A percentile compares a stretch with the other conserved stretches of the same genome.
These are phyloP conservation scores for Phytopythium ostracodes DNA, from an alignment of 352 stramenopile species.

Conservation along the genomic window DNA sequence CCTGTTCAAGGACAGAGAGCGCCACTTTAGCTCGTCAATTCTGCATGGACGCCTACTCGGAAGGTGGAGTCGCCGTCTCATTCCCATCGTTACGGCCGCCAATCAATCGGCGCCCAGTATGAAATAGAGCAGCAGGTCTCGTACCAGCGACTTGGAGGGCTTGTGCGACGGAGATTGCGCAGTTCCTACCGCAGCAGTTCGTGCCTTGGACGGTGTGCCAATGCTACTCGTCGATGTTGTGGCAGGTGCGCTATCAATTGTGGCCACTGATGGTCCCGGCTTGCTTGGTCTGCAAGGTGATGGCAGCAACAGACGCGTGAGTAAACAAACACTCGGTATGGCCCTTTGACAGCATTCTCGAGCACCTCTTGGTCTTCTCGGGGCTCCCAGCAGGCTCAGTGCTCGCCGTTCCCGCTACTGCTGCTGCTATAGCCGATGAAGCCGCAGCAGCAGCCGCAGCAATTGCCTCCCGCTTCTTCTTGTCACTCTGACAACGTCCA, in stretches of 20 bases:
- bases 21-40: neutral
- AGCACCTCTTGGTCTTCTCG: constrained; percentile 4
- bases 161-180: neutral
- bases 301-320: neutral
- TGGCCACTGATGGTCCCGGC: neutral
- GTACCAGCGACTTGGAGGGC: constrained; percentile 14
- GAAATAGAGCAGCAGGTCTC: constrained; percentile 10
- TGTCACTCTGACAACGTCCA: constrained; percentile 2
- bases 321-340: too few relatives aligned
- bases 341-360: too few relatives aligned
- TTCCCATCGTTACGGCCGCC: neutral
- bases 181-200: neutral
- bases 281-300: constrained; percentile 2
- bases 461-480: constrained; percentile 6
- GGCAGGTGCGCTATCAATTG: neutral
- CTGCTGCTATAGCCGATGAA: neutral
- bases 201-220: neutral
- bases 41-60: neutral
- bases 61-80: neutral
- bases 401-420: neutral
- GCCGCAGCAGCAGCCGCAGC: neutral
- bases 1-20: neutral
- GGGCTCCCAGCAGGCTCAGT: neutral
- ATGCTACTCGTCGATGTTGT: neutral
- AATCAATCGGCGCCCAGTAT: neutral